phyloP scores from a whole-genome alignment of 2,329 filamentous ascomycete genomes.

The Fusarium luffae region DNA sequence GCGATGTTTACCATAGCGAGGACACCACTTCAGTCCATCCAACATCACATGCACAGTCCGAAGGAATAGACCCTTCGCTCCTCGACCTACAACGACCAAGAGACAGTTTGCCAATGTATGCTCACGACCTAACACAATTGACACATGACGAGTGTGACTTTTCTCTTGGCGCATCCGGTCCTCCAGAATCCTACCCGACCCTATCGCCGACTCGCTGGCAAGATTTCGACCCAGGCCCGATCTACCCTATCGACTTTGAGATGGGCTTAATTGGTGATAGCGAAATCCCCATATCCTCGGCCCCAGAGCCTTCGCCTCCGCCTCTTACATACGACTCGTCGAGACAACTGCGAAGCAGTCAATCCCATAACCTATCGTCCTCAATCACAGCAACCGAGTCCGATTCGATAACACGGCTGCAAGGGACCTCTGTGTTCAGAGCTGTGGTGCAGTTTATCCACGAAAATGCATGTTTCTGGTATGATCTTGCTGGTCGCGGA shows the following conservation, averaged over 20 bases:
- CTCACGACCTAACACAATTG: background rate
- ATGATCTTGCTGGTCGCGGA: background rate
- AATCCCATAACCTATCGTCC: accelerated
- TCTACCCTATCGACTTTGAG: background rate
- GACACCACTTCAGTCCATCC: background rate
- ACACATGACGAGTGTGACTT: background rate
- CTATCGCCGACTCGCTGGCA: background rate
- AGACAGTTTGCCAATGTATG: background rate
- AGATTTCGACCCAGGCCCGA: background rate
- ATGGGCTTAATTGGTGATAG: background rate
- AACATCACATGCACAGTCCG: background rate
- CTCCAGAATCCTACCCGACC: too few relatives aligned
- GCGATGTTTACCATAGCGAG: background rate
- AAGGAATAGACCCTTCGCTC: background rate
- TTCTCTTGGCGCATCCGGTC: background rate
- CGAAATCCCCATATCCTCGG: accelerated
- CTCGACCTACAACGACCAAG: background rate
- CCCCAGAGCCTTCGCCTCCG: too few relatives aligned
- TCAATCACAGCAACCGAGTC: accelerated
- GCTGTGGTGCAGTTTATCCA: background rate
- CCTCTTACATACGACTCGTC: background rate
- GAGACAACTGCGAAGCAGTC: too few relatives aligned
- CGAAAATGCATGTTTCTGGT: background rate
- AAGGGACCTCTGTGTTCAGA: background rate
- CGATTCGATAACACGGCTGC: accelerated